phyloP scores from a whole-genome alignment of 208 protist species.

The Naegleria lovaniensis region DNA sequence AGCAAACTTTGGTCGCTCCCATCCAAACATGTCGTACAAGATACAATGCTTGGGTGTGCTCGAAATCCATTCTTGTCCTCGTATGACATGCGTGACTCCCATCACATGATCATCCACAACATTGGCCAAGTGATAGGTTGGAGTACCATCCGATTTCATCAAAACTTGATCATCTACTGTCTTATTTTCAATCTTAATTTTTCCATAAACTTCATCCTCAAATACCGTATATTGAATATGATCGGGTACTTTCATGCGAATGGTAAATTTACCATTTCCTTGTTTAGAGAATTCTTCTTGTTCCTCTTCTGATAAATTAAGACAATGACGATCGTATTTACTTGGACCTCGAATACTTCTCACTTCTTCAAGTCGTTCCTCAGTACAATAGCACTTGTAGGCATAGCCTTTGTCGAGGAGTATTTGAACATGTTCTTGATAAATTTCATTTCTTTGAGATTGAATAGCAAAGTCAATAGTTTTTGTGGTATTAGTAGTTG shows the following conservation, averaged over 20 bases:
- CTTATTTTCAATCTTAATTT: constrained; percentile 49
- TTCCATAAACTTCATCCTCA: constrained; percentile 50
- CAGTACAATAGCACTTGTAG: constrained; percentile 58
- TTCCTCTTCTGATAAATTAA: constrained; percentile 44
- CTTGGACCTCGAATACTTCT: not conserved
- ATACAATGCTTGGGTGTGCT: constrained; percentile 28
- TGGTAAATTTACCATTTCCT: constrained; percentile 31
- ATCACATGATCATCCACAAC: constrained; percentile 64
- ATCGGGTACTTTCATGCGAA: constrained; percentile 48
- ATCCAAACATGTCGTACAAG: constrained; percentile 53
- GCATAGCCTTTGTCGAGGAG: constrained; percentile 46
- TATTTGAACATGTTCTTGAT: constrained; percentile 41
- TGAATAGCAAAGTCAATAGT: constrained; percentile 27
- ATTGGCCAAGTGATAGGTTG: constrained; percentile 61
- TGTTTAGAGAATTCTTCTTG: constrained; percentile 5
- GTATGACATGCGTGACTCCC: constrained; percentile 57
- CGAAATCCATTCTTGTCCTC: constrained; percentile 46
- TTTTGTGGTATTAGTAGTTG: not conserved
- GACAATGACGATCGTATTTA: constrained; percentile 48
- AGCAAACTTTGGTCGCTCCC: constrained; percentile 46
- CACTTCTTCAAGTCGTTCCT: constrained; percentile 41
- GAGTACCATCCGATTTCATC: constrained; percentile 55
- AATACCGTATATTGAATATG: constrained; percentile 41
- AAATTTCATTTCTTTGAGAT: constrained; percentile 44
- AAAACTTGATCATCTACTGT: constrained; percentile 59